Percentiles rank a stretch among this genome's conserved stretches.
These are phyloP conservation scores for Fusarium siculi DNA, from an alignment of 2,329 filamentous ascomycete genomes.

Conservation along the genomic window DNA sequence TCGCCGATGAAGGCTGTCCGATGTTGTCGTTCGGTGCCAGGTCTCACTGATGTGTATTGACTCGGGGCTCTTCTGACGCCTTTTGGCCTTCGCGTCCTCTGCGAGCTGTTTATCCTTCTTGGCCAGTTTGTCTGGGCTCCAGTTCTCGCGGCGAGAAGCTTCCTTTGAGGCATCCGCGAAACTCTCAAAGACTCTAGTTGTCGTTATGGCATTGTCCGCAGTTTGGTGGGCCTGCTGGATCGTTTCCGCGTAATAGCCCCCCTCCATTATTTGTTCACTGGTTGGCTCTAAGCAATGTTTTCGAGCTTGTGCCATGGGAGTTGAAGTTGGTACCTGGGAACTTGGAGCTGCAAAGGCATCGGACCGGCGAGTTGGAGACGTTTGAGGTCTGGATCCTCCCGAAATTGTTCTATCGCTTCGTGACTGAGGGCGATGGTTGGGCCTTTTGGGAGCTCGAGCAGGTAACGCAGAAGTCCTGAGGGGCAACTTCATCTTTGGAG, in stretches of 20 bases:
- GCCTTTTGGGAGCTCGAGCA: not conserved
- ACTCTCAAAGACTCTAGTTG: not conserved
- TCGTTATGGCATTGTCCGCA: not conserved
- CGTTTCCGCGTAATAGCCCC: constrained; percentile 15
- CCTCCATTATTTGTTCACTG: constrained; percentile 56
- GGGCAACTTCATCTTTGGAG: not conserved
- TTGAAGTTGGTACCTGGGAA: not conserved
- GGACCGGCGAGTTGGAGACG: not conserved
- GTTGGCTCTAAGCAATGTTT: constrained; percentile 58
- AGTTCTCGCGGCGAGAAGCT: constrained; percentile 2
- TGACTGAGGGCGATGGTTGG: not conserved
- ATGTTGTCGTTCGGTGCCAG: not conserved
- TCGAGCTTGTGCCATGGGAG: not conserved
- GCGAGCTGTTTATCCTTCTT: constrained; percentile 10
- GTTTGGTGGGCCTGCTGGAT: not conserved
- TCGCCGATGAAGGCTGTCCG: not conserved
- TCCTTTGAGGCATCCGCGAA: not conserved
- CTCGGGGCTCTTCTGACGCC: not conserved
- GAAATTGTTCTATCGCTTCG: not conserved
- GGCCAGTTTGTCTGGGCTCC: constrained; percentile 32
- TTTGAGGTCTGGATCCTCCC: not conserved
- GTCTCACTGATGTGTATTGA: not conserved
- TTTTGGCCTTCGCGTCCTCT: not conserved
- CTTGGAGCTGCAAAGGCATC: not conserved
- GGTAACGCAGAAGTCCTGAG: not conserved